phyloP scores from a whole-genome alignment of 2,329 filamentous ascomycete genomes.

The Zelopaecilomyces penicillatus region DNA sequence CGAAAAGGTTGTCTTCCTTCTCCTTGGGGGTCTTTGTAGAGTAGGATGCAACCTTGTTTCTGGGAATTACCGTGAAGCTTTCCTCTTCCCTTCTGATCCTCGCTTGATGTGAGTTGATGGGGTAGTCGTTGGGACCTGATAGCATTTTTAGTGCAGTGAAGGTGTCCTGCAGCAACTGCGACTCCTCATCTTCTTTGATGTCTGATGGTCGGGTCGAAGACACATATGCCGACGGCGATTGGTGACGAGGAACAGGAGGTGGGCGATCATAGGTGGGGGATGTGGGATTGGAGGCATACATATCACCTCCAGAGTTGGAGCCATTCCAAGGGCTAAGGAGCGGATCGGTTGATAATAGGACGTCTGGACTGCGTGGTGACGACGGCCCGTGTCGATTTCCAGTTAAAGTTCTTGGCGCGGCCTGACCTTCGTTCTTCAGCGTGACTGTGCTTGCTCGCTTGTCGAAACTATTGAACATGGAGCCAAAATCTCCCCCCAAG shows the following conservation, averaged over 20 bases:
- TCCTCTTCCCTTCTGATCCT: slow-evolving; percentile 35
- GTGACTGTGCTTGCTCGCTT: slow-evolving; percentile 46
- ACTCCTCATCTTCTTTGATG: slow-evolving; percentile 43
- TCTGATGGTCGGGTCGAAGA: slow-evolving; percentile 27
- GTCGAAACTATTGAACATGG: slow-evolving; percentile 47
- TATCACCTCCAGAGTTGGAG: slow-evolving; percentile 37
- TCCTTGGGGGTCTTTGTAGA: slow-evolving; percentile 14
- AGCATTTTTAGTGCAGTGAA: slow-evolving; percentile 42
- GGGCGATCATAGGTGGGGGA: slow-evolving; percentile 2
- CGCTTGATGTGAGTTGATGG: slow-evolving; percentile 11
- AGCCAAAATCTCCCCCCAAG: slow-evolving; percentile 49
- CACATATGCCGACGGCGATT: slow-evolving; percentile 19
- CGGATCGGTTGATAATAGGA: slow-evolving; percentile 35
- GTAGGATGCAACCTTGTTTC: slow-evolving; percentile 18
- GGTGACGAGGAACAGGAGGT: slow-evolving; percentile 29
- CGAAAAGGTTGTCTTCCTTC: slow-evolving; percentile 49
- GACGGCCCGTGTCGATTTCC: slow-evolving; percentile 35
- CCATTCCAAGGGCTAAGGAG: slow-evolving; percentile 42
- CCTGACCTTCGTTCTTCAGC: slow-evolving; percentile 31
- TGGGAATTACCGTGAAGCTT: slow-evolving; percentile 23
- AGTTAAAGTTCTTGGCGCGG: slow-evolving; percentile 37
- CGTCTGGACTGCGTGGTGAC: slow-evolving; percentile 37
- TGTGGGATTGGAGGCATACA: slow-evolving; percentile 21
- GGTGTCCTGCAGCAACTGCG: slow-evolving; percentile 44
- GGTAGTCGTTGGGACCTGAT: slow-evolving; percentile 15